Evolutionary conservation across 1,284 basidiomycete species (phyloP), one percentile per base, ranked within the genome.

Genomic region (Ustilago bromivora): DNA sequence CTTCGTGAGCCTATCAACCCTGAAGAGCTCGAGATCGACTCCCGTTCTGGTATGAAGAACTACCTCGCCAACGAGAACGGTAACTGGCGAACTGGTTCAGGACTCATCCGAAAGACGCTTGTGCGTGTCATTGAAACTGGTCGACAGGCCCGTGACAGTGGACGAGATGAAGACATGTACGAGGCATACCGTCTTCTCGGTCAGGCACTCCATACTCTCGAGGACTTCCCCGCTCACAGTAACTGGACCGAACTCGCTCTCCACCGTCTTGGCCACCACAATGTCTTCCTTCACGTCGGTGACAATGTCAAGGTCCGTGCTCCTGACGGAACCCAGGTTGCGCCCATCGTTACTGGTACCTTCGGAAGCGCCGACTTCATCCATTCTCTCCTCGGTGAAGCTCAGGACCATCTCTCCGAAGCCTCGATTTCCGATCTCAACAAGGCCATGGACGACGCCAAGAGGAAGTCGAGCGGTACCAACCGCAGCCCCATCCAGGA

Each of bases 261-360:
- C 13, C 90, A 92, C 55, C 89, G 89, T 8, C 89, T 94, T 87
- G 94, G 94, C 0, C 88, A 94, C 82, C 83, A 87, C 2, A 87
- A 95, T 54, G 92, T 97, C 3, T 98, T 97, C 87, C 87, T 91
- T n/a, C 95, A 98, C 82, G 93, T 97, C 40, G 95, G 95, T 12
- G 92, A 93, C 75, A 90, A 92, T 66, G 67, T 92, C 51, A 89
- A 91, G 53, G 88, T 97, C 32, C 91, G 92, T 66, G 91, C 93
- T 31, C 93, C 92, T 0, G 91, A 92, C 70, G 94, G 95, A 4
- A 89, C 90, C 71, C 88, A 88, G 85, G 93, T 95, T 31, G 91
- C 92, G 2, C 94, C 94, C 0, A 89, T 96, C 55, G 92, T 96
- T 12, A 96, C 95, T 2, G 94, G 92, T 9, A 93, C 94, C 0